Conservation (phyloP, 495 filamentous ascomycete species). For the Penicillium flavigenum region DNA sequence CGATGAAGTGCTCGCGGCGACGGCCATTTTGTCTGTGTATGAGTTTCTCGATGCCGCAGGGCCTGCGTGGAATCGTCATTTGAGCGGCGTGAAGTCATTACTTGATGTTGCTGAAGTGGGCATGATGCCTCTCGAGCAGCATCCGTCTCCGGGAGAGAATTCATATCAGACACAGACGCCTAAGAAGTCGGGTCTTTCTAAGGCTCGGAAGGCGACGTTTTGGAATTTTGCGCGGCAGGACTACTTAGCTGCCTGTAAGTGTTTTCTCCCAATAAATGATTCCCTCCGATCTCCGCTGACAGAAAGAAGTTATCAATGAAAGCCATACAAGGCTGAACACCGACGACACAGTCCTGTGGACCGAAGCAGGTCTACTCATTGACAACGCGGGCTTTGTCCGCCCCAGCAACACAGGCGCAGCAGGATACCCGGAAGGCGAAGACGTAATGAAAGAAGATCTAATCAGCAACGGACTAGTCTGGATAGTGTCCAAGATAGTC, state of each 20-base stretch:
- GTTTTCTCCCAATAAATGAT: not conserved
- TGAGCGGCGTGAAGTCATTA: conserved; percentile 62
- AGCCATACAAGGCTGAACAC: conserved; percentile 60
- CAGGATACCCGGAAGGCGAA: conserved; percentile 48
- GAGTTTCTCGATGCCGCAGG: conserved; percentile 62
- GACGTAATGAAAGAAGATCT: conserved; percentile 59
- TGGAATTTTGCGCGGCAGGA: conserved; percentile 68
- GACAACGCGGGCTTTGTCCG: conserved; percentile 54
- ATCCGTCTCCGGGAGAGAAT: conserved; percentile 37
- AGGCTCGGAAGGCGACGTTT: conserved; percentile 58
- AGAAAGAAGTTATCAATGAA: conserved; percentile 56
- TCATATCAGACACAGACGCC: conserved; percentile 27
- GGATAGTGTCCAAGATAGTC: conserved; percentile 62
- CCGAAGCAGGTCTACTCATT: conserved; percentile 59
- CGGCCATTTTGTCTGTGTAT: conserved; percentile 63
- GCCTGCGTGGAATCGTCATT: conserved; percentile 61
- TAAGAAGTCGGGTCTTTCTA: conserved; percentile 46
- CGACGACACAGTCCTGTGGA: conserved; percentile 60
- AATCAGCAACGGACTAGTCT: conserved; percentile 61
- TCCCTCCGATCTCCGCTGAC: conserved; percentile 6
- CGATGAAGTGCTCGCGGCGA: conserved; percentile 62
- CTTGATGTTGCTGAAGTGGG: conserved; percentile 62
- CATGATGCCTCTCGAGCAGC: conserved; percentile 58
- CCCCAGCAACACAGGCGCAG: conserved; percentile 49
- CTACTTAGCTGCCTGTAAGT: conserved; percentile 62